Conservation (phyloP, 2,329 filamentous ascomycete species). For the Teratosphaeriaceae sp. region DNA sequence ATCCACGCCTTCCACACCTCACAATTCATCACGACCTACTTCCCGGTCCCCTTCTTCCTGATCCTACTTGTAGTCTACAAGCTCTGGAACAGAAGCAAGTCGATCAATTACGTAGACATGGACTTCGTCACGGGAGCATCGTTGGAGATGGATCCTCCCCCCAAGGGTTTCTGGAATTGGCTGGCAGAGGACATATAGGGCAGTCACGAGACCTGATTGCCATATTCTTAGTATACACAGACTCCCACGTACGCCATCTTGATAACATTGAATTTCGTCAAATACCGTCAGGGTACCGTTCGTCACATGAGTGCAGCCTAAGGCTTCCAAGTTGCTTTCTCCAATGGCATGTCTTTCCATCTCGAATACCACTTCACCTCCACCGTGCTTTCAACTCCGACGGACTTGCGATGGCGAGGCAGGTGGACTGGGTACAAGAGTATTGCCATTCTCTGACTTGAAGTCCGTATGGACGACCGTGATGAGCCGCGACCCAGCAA, state of each 20-base stretch:
- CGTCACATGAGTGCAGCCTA: no score
- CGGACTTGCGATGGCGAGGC: no score
- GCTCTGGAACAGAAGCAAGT: neutral
- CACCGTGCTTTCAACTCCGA: no score
- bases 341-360: no score
- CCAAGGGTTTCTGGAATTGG: neutral
- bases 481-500: neutral
- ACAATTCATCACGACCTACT: constrained; percentile 1
- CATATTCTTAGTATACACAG: no score
- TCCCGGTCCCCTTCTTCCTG: neutral
- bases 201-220: no score
- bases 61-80: neutral
- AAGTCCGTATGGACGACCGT: neutral
- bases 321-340: no score
- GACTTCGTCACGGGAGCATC: neutral
- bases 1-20: neutral
- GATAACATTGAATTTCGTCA: neutral
- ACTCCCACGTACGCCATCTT: no score
- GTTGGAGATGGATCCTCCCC: neutral
- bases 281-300: no score
- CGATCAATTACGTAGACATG: neutral
- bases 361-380: no score
- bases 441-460: no score
- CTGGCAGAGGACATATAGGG: neutral
- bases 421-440: no score